These are phyloP conservation scores for Hypoxylon sp. DNA, from an alignment of 2,329 filamentous ascomycete genomes.

Conservation along the genomic window DNA sequence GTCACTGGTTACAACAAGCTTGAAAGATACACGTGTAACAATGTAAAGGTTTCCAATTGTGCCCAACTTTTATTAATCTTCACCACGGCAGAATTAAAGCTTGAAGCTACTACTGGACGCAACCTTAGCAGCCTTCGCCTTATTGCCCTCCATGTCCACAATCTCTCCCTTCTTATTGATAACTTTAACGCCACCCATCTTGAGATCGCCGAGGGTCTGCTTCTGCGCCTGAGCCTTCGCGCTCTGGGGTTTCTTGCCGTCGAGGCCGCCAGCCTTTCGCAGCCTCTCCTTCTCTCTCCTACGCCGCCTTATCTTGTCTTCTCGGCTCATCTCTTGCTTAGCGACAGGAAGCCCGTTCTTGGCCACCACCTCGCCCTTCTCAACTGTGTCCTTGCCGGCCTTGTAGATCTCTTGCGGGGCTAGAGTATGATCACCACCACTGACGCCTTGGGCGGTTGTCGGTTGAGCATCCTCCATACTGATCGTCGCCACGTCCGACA, in stretches of 20 bases:
- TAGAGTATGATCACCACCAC: conserved; percentile 78
- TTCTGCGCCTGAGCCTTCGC: conserved; percentile 72
- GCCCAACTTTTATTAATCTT: conserved; percentile 23
- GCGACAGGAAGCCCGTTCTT: conserved; percentile 84
- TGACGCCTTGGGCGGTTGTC: conserved; percentile 81
- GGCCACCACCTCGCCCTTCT: conserved; percentile 78
- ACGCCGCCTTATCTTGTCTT: conserved; percentile 83
- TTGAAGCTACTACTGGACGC: conserved; percentile 72
- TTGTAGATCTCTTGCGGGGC: conserved; percentile 96
- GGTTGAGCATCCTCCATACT: conserved; percentile 96
- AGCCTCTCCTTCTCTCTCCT: conserved; percentile 89
- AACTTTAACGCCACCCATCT: conserved; percentile 86
- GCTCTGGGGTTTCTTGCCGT: conserved; percentile 64
- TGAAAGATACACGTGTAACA: conserved; percentile 15
- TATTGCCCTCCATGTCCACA: conserved; percentile 85
- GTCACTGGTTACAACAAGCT: conserved; percentile 11
- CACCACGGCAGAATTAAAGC: conserved; percentile 59
- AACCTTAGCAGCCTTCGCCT: conserved; percentile 70
- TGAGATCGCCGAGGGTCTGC: conserved; percentile 63
- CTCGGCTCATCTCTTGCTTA: conserved; percentile 87
- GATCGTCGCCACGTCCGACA: conserved; percentile 91
- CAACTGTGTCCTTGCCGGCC: conserved; percentile 75
- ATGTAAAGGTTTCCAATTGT: conserved; percentile 1
- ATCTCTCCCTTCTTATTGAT: conserved; percentile 92
- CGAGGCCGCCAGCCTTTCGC: conserved; percentile 73